Percentiles rank a stretch among this genome's conserved stretches.
These are phyloP conservation scores for Camelina neglecta DNA, from an alignment of 345 rosid genomes.

Conservation along the genomic window DNA sequence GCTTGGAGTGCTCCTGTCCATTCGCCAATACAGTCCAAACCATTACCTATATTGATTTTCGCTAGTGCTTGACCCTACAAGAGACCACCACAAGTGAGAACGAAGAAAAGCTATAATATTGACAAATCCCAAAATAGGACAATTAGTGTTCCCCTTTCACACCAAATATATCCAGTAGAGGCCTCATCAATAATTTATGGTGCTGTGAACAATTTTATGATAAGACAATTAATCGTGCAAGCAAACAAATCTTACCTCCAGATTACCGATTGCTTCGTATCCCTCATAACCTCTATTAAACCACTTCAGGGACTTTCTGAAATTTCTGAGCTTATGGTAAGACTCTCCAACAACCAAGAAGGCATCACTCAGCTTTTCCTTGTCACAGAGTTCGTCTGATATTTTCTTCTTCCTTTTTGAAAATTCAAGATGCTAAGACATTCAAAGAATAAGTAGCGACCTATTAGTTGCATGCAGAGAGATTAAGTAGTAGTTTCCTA, in stretches of 20 bases:
- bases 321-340: slow-evolving; percentile 78
- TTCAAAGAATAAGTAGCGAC: slow-evolving; percentile 36
- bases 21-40: slow-evolving; percentile 72
- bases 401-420: slow-evolving; percentile 81
- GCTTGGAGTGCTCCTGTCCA: slow-evolving; percentile 77
- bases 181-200: slow-evolving; percentile 7
- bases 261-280: slow-evolving; percentile 67
- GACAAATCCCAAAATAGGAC: slow-evolving; percentile 8
- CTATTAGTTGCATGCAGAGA: slow-evolving; percentile 28
- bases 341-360: slow-evolving; percentile 84
- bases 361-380: slow-evolving; percentile 82
- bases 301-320: slow-evolving; percentile 82
- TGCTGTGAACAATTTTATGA: slow-evolving; percentile 16
- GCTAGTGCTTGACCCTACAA: slow-evolving; percentile 91
- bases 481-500: slow-evolving; percentile 12
- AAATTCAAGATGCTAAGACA: slow-evolving; percentile 73
- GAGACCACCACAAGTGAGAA: slow-evolving; percentile 38
- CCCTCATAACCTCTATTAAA: slow-evolving; percentile 67
- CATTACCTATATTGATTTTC: slow-evolving; percentile 78
- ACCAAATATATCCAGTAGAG: slow-evolving; percentile 20
- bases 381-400: slow-evolving; percentile 74
- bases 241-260: slow-evolving; percentile 66
- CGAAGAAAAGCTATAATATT: slow-evolving; percentile 19
- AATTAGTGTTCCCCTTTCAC: slow-evolving; percentile 1
- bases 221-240: slow-evolving; percentile 27